Percentiles rank a stretch among this genome's conserved stretches.
These are phyloP conservation scores for Cladosporium sp. DNA, from an alignment of 2,329 filamentous ascomycete genomes.

Conservation along the genomic window DNA sequence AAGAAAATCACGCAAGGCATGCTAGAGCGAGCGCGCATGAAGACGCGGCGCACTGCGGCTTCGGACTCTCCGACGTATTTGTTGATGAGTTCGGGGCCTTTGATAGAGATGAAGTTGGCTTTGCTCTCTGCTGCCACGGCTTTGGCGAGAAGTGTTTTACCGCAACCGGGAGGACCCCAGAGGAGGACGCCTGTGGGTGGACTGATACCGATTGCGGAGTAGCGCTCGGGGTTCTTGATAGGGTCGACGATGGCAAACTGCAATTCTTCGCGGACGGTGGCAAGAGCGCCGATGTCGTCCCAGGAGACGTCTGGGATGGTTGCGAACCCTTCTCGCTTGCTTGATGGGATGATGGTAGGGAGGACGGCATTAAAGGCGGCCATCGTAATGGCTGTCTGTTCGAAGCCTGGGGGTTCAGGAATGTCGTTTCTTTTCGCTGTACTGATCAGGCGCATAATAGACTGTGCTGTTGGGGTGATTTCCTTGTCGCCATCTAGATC, in stretches of 20 bases:
- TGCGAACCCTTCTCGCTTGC: constrained; percentile 90
- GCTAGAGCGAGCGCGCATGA: constrained; percentile 81
- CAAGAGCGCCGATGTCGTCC: constrained; percentile 91
- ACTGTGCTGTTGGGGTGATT: constrained; percentile 8
- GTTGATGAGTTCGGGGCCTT: constrained; percentile 85
- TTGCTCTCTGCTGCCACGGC: constrained; percentile 92
- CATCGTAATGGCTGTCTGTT: constrained; percentile 57
- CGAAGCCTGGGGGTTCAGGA: constrained; percentile 50
- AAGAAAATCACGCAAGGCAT: constrained; percentile 90
- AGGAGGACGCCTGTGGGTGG: constrained; percentile 92
- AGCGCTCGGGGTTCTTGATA: constrained; percentile 84
- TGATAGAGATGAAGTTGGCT: constrained; percentile 91
- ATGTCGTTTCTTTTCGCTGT: constrained; percentile 44
- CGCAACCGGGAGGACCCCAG: constrained; percentile 86
- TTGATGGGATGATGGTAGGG: constrained; percentile 71
- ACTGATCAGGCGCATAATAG: constrained; percentile 45
- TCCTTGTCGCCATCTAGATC: constrained; percentile 45
- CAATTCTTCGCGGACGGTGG: constrained; percentile 94
- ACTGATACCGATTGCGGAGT: constrained; percentile 92
- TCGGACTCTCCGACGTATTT: constrained; percentile 97
- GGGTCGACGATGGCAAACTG: constrained; percentile 95
- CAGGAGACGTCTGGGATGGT: constrained; percentile 97
- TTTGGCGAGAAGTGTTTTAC: constrained; percentile 89
- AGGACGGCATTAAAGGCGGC: constrained; percentile 71
- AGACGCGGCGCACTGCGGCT: constrained; percentile 84